phyloP scores from a whole-genome alignment of 495 filamentous ascomycete genomes.

The Daldinia vernicosa region DNA sequence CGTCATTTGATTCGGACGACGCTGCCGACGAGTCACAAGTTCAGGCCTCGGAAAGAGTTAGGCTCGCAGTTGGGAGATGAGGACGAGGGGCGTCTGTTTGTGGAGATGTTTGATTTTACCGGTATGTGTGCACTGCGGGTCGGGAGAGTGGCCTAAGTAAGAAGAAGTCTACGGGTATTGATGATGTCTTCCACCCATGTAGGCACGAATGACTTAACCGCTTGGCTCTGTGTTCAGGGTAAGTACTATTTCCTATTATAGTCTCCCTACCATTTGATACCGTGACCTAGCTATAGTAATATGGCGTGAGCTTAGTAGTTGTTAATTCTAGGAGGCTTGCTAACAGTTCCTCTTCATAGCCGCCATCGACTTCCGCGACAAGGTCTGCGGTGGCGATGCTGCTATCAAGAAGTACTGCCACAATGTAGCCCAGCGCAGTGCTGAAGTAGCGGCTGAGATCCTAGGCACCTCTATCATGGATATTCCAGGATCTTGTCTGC shows the following conservation, averaged over 20 bases:
- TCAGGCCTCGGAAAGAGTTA: conserved; percentile 28
- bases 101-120: conserved; percentile 38
- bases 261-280: not conserved
- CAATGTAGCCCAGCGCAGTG: conserved; percentile 65
- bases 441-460: conserved; percentile 59
- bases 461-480: conserved; percentile 76
- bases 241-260: not conserved
- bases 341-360: conserved; percentile 58
- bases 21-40: conserved; percentile 76
- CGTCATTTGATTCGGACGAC: conserved; percentile 78
- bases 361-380: conserved; percentile 69
- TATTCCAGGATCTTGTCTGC: conserved; percentile 50
- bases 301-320: not conserved
- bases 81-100: not conserved
- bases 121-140: conserved; percentile 21
- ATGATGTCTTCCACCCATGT: not conserved
- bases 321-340: not conserved
- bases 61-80: not conserved
- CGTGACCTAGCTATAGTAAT: not conserved
- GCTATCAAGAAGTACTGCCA: conserved; percentile 68
- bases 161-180: not conserved
- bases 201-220: conserved; percentile 32
- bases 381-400: conserved; percentile 76
- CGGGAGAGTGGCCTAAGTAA: not conserved
- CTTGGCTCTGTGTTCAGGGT: conserved; percentile 37